Conservation (phyloP, 2,329 filamentous ascomycete species). For the Gaeumannomyces sp. region DNA sequence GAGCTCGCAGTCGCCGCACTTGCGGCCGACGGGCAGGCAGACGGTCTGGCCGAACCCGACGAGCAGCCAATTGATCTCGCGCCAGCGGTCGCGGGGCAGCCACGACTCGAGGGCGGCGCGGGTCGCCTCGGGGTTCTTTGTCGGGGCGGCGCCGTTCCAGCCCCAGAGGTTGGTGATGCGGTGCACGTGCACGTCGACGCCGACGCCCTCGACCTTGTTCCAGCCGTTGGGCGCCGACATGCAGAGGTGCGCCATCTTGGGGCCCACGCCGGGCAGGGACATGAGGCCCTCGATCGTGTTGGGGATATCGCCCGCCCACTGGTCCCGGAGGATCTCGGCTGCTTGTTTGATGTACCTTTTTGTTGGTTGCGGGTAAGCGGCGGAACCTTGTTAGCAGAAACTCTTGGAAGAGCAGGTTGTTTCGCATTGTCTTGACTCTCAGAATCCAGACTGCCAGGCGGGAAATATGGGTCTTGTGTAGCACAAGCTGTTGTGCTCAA, state of each 20-base stretch:
- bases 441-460: neutral
- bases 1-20: constrained; percentile 81
- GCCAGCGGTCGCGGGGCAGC: constrained; percentile 81
- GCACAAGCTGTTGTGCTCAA: no score
- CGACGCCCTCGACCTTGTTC: constrained; percentile 65
- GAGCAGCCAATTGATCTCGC: constrained; percentile 84
- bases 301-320: constrained; percentile 71
- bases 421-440: no score
- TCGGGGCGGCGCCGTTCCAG: constrained; percentile 61
- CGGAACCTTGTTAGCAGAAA: no score
- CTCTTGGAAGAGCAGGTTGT: no score
- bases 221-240: constrained; percentile 63
- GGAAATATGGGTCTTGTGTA: no score
- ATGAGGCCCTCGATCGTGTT: constrained; percentile 69
- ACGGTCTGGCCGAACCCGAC: constrained; percentile 85
- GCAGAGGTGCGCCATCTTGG: constrained; percentile 91
- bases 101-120: constrained; percentile 68
- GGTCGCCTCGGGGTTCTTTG: constrained; percentile 76
- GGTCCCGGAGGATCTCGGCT: constrained; percentile 65
- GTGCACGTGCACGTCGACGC: constrained; percentile 92
- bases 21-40: constrained; percentile 71
- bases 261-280: constrained; percentile 77
- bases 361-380: neutral
- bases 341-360: constrained; percentile 61
- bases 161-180: constrained; percentile 92